phyloP scores from a whole-genome alignment of 164 flowering plant species.

The Vitis rupestris region DNA sequence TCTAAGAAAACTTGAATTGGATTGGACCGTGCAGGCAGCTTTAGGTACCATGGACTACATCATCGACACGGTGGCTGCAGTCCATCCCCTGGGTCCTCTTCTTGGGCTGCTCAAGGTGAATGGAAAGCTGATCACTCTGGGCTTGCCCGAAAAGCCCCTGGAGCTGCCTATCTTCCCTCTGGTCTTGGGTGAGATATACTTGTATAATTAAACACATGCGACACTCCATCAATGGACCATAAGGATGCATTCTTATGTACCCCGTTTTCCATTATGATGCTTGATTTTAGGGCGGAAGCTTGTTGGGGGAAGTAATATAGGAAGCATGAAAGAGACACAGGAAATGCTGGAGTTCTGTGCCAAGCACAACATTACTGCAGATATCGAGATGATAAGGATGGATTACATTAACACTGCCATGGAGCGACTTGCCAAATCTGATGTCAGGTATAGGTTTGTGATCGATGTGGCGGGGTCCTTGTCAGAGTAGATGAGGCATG shows the following conservation, averaged over 20 bases:
- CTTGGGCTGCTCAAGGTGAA: conserved; percentile 25
- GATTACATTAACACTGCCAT: conserved; percentile 27
- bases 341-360: conserved; percentile 36
- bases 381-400: conserved; percentile 29
- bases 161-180: conserved; percentile 32
- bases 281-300: conserved; percentile 26
- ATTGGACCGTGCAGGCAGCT: conserved; percentile 20
- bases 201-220: no score
- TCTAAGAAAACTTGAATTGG: no score
- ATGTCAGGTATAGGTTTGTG: conserved; percentile 32
- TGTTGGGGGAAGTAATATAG: conserved; percentile 30
- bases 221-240: no score
- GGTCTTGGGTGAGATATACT: conserved; percentile 19
- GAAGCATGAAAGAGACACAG: conserved; percentile 36
- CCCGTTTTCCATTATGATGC: no score
- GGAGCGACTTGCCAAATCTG: conserved; percentile 29
- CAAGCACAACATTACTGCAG: conserved; percentile 27
- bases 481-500: background rate
- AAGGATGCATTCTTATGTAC: no score
- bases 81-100: conserved; percentile 28
- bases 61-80: conserved; percentile 33
- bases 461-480: conserved; percentile 29
- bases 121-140: conserved; percentile 31
- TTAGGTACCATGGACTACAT: conserved; percentile 35
- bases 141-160: conserved; percentile 31